These are phyloP conservation scores for Ascodesmis nigricans DNA, from an alignment of 495 filamentous ascomycete species.

Conservation along the genomic window DNA sequence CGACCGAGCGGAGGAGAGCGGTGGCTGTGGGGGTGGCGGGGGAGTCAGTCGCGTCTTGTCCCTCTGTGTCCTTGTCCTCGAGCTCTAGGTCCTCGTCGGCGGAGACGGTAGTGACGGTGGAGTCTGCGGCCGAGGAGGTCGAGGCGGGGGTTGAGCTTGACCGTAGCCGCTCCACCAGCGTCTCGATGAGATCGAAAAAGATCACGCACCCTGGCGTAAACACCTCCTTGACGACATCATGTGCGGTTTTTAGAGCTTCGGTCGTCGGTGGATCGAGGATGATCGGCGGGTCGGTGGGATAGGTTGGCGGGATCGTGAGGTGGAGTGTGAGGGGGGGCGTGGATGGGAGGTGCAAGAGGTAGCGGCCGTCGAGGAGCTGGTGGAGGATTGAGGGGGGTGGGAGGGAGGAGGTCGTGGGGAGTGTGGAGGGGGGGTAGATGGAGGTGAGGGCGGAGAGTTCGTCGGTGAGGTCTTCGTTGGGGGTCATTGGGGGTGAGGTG, in stretches of 20 bases:
- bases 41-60: constrained; percentile 1
- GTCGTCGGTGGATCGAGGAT: constrained; percentile 32
- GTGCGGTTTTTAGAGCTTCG: constrained; percentile 24
- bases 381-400: constrained; percentile 13
- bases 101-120: too few species aligned
- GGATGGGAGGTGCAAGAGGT: constrained; percentile 30
- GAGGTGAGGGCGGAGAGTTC: constrained; percentile 82
- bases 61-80: constrained; percentile 10
- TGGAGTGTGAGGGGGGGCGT: constrained; percentile 33
- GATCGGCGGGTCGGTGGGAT: constrained; percentile 46
- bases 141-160: too few species aligned
- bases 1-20: constrained; percentile 1
- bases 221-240: constrained; percentile 38
- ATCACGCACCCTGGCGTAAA: constrained; percentile 60
- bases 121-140: neutral
- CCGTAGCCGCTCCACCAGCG: constrained; percentile 23
- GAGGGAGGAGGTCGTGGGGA: constrained; percentile 56
- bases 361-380: constrained; percentile 13
- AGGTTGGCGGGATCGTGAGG: constrained; percentile 43
- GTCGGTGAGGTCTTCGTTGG: constrained; percentile 58
- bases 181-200: constrained; percentile 67
- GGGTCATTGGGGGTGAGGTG: constrained; percentile 22
- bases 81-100: constrained; percentile 10
- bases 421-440: constrained; percentile 88
- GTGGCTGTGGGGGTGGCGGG: neutral